Evolutionary conservation across 2,329 filamentous ascomycete genomes (phyloP), one percentile per base, ranked within the genome.

Genomic region (Alternaria novae-zelandiae): DNA sequence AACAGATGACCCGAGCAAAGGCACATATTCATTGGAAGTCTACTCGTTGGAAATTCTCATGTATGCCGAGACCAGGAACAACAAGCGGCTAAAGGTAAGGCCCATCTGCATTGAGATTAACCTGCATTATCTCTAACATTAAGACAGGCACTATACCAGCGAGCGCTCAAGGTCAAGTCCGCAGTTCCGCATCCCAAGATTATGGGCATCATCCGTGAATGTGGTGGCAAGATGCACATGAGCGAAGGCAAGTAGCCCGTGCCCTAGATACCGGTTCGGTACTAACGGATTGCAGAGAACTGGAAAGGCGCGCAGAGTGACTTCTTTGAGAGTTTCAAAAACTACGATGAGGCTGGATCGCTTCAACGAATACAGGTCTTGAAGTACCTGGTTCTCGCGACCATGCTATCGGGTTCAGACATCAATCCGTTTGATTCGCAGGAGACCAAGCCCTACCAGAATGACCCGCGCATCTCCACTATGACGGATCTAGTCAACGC

Each of bases 151-250:
- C 86, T 98, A 15, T 99, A 98, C 80, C 91, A 97, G 79, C 91
- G 92, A 65, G 96, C 96, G 6, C 87, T 99, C 54, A 91, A 91
- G 69, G 95, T 99, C 58, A 91, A 93, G 66, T 98, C 96, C n/a
- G 96, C 96, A 0, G 96, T 99, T 12, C 95, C 96, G 43, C 96
- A 99, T 82, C 96, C 96, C 63, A 97, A 97, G 83, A 97, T 99
- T 79, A 97, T 98, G 93, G 96, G 96, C 55, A 95, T 99, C 79
- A 99, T 99, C 77, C 91, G 95, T 58, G 96, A 99, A 83, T 99
- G 96, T 79, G 96, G 96, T 74, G 96, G 96, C 73, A 99, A 99
- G 85, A 99, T 99, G 96, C 94, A 98, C 83, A 98, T 99, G 96
- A 96, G 92, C 80, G 96, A 99, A 85, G 83, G 83, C 81, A 80